A percentile compares a stretch with the other conserved stretches of the same genome.
These are phyloP conservation scores for Lasiosphaeriaceae sp. DNA, from an alignment of 495 filamentous ascomycete species.

Conservation along the genomic window DNA sequence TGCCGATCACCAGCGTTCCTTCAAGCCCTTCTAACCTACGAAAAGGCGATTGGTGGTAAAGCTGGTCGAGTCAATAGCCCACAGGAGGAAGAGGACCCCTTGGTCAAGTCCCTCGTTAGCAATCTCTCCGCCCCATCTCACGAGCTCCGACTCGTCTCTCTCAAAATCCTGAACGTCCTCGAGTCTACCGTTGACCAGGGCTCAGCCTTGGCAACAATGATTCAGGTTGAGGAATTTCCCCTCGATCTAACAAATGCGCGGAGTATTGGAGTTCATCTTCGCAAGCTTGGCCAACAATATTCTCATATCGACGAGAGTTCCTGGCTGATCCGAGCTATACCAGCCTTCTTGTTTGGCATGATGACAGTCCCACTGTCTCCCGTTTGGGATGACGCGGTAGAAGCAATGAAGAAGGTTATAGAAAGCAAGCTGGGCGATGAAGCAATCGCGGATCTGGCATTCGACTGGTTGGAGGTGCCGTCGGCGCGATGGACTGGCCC, in stretches of 20 bases:
- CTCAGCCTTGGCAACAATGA: conserved; percentile 49
- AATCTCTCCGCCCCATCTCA: conserved; percentile 73
- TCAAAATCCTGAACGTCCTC: conserved; percentile 61
- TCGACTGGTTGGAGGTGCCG: conserved; percentile 70
- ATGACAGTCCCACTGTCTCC: conserved; percentile 78
- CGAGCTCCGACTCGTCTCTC: conserved; percentile 61
- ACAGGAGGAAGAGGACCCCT: conserved; percentile 46
- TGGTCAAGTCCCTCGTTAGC: conserved; percentile 59
- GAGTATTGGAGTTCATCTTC: conserved; percentile 75
- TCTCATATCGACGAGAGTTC: conserved; percentile 49
- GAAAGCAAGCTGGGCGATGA: conserved; percentile 68
- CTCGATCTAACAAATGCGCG: conserved; percentile 71
- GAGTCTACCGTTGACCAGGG: conserved; percentile 31
- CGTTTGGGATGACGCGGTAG: conserved; percentile 78
- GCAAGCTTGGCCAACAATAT: conserved; percentile 65
- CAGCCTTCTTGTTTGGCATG: conserved; percentile 83
- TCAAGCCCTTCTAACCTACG: conserved; percentile 59
- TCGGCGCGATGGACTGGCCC: conserved; percentile 44
- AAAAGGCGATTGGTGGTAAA: conserved; percentile 45
- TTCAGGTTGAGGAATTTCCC: conserved; percentile 73
- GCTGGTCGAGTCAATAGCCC: conserved; percentile 34
- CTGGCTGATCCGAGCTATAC: conserved; percentile 69
- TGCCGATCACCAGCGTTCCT: conserved; percentile 62
- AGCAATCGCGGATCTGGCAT: conserved; percentile 65
- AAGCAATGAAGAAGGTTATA: conserved; percentile 69